These are phyloP conservation scores for Dothistroma pini DNA, from an alignment of 2,329 filamentous ascomycete genomes.

Conservation along the genomic window DNA sequence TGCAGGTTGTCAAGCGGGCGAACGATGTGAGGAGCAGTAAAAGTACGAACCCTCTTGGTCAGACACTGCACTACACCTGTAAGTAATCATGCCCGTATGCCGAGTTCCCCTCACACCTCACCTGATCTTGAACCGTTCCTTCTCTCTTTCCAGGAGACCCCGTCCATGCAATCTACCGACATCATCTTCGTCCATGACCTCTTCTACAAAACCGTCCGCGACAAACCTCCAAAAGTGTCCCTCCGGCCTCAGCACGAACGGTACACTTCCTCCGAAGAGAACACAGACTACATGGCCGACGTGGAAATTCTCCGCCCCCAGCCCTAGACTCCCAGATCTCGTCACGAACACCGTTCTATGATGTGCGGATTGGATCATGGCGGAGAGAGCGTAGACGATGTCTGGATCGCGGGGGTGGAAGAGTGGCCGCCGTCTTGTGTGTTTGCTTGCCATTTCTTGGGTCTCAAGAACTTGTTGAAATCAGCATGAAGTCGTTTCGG, in stretches of 20 bases:
- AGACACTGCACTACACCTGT: too few species aligned
- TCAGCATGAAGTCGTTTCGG: too few species aligned
- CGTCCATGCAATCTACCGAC: background rate
- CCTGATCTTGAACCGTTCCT: constrained; percentile 8
- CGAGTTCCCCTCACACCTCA: background rate
- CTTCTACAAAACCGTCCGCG: background rate
- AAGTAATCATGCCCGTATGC: too few species aligned
- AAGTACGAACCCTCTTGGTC: too few species aligned
- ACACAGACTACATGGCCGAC: background rate
- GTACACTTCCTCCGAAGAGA: constrained; percentile 4
- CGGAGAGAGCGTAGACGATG: constrained; percentile 8
- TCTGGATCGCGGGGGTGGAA: constrained; percentile 8
- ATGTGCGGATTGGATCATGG: constrained; percentile 12
- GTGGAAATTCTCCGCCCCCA: constrained; percentile 2
- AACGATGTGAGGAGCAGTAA: too few species aligned
- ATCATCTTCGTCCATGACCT: constrained; percentile 3
- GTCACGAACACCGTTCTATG: constrained; percentile 10
- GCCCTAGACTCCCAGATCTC: background rate
- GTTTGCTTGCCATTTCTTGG: background rate
- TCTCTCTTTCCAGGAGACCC: background rate
- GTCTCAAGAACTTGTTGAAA: background rate
- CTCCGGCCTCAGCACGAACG: constrained; percentile 6
- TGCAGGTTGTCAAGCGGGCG: too few species aligned
- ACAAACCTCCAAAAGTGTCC: constrained; percentile 5
- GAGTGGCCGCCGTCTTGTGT: background rate